Evolutionary conservation across 2,329 filamentous ascomycete species (phyloP).

Genomic region (Blastomyces percursus): DNA sequence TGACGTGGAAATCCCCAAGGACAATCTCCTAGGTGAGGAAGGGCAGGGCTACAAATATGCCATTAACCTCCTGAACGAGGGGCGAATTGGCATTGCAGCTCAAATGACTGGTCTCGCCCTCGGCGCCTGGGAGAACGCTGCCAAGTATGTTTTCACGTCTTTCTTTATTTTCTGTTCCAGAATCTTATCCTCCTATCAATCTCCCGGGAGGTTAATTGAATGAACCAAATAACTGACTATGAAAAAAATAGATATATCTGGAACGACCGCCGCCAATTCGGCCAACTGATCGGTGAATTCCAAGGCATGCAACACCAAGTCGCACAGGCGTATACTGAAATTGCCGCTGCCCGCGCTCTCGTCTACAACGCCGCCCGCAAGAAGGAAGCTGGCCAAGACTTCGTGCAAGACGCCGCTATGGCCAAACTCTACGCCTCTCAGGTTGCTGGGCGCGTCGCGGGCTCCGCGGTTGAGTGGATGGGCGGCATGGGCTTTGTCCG

Average conservation of each 20-base stretch:
- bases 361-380: constrained; percentile 95
- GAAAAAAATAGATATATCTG: constrained; percentile 61
- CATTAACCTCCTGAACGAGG: constrained; percentile 87
- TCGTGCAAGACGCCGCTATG: constrained; percentile 94
- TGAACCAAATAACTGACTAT: background rate
- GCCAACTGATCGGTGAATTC: constrained; percentile 85
- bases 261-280: constrained; percentile 98
- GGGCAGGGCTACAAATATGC: constrained; percentile 98
- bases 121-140: constrained; percentile 91
- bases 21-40: constrained; percentile 76
- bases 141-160: constrained; percentile 42
- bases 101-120: constrained; percentile 97
- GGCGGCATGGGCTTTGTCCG: constrained; percentile 98
- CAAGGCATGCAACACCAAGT: constrained; percentile 99
- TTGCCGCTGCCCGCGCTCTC: constrained; percentile 76
- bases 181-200: background rate
- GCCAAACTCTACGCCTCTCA: constrained; percentile 92
- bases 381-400: constrained; percentile 95
- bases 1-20: constrained; percentile 80
- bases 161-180: background rate
- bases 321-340: constrained; percentile 90
- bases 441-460: constrained; percentile 75
- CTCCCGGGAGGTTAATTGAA: background rate
- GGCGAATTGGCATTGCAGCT: constrained; percentile 91
- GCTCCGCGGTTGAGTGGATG: constrained; percentile 95